Conservation (phyloP, 2,329 filamentous ascomycete species). For the Aspergillus uvarum region DNA sequence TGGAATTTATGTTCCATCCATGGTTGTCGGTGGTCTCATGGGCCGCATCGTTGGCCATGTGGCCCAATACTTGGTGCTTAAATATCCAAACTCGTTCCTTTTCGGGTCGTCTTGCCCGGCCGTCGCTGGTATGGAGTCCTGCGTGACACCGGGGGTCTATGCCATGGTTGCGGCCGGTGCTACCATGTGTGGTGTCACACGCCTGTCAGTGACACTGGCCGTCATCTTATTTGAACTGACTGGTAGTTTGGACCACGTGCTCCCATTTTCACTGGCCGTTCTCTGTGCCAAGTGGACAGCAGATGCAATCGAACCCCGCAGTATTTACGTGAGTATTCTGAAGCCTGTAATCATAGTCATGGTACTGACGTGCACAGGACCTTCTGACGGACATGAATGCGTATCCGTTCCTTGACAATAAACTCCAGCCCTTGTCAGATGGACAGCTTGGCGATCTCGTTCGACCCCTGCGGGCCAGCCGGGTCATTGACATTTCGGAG, state of each 20-base stretch:
- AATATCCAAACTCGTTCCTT: slow-evolving; percentile 67
- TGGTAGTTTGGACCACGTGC: slow-evolving; percentile 88
- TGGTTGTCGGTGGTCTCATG: slow-evolving; percentile 94
- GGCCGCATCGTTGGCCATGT: slow-evolving; percentile 84
- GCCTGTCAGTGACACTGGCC: slow-evolving; percentile 86
- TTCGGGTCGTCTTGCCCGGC: slow-evolving; percentile 70
- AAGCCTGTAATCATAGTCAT: neutral
- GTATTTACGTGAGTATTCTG: slow-evolving; percentile 72
- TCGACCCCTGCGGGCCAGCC: slow-evolving; percentile 68
- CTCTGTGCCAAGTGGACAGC: slow-evolving; percentile 98
- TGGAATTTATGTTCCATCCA: slow-evolving; percentile 96
- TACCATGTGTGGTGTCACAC: slow-evolving; percentile 96
- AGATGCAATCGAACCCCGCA: slow-evolving; percentile 88
- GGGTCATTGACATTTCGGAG: slow-evolving; percentile 82
- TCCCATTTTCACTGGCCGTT: slow-evolving; percentile 90
- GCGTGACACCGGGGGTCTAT: slow-evolving; percentile 95
- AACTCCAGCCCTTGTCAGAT: slow-evolving; percentile 87
- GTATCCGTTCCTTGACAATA: slow-evolving; percentile 97
- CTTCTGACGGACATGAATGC: slow-evolving; percentile 95
- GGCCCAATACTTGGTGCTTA: slow-evolving; percentile 77
- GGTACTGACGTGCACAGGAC: slow-evolving; percentile 56
- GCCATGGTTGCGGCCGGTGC: slow-evolving; percentile 91
- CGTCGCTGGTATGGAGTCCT: slow-evolving; percentile 68
- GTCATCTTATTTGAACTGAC: slow-evolving; percentile 97
- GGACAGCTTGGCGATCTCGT: slow-evolving; percentile 85